Percentiles rank a stretch among this genome's conserved stretches.
Conservation (phyloP, 1,139 yeast species). For the Yamadazyma epiphylla region DNA sequence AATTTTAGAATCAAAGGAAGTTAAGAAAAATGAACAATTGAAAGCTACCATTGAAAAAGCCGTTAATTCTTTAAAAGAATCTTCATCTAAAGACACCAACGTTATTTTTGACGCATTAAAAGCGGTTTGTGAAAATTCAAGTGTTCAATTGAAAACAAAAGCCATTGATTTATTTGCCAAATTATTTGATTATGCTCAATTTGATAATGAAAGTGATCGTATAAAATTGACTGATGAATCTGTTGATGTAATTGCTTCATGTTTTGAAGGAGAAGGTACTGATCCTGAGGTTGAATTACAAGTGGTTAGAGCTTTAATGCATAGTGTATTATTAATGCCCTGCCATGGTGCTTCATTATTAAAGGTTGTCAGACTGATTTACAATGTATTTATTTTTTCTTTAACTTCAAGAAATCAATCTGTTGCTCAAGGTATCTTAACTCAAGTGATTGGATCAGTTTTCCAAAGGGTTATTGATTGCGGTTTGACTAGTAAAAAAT, state of each 20-base stretch:
- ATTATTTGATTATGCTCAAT: constrained; percentile 41
- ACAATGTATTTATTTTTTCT: constrained; percentile 86
- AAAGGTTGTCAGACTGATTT: constrained; percentile 89
- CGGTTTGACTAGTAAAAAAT: constrained; percentile 14
- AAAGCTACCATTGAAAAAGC: constrained; percentile 32
- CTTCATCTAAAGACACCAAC: constrained; percentile 29
- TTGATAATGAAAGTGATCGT: constrained; percentile 36
- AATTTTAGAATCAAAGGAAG: constrained; percentile 35
- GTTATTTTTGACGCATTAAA: constrained; percentile 39
- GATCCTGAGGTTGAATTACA: constrained; percentile 87
- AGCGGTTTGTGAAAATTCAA: constrained; percentile 33
- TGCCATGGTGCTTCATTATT: constrained; percentile 89
- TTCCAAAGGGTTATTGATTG: constrained; percentile 66
- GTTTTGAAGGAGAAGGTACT: constrained; percentile 90
- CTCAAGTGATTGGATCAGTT: constrained; percentile 83
- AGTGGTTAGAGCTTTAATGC: constrained; percentile 86
- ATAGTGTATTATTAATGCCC: constrained; percentile 77
- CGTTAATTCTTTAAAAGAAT: constrained; percentile 29
- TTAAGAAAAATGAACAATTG: constrained; percentile 35
- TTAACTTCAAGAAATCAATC: constrained; percentile 81
- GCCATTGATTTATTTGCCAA: constrained; percentile 46
- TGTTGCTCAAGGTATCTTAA: constrained; percentile 91
- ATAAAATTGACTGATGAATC: constrained; percentile 75
- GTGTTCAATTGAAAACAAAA: constrained; percentile 30
- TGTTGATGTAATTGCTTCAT: constrained; percentile 77